Conservation (phyloP, 2,329 filamentous ascomycete species). For the Metarhizium rileyi region DNA sequence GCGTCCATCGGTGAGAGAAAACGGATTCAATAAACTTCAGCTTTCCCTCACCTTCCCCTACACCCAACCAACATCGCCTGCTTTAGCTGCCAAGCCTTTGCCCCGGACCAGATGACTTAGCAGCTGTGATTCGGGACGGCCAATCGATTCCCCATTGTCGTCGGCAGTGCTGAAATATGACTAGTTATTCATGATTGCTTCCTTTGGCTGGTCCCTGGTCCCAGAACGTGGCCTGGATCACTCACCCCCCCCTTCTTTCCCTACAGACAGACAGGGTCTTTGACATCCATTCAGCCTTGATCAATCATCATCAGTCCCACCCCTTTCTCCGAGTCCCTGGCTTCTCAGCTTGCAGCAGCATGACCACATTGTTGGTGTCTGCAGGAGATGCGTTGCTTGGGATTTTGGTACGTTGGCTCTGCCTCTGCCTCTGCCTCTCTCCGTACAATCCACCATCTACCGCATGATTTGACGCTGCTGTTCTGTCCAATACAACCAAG, state of each 20-base stretch:
- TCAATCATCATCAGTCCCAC: neutral
- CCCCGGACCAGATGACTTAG: too few relatives aligned
- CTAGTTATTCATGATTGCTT: too few relatives aligned
- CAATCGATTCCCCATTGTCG: too few relatives aligned
- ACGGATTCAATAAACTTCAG: too few relatives aligned
- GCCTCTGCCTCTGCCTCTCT: neutral
- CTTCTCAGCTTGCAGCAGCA: neutral
- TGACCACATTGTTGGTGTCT: neutral
- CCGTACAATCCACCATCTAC: too few relatives aligned
- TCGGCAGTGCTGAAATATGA: neutral
- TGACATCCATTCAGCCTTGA: neutral
- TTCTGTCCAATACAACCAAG: neutral
- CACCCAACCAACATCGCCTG: too few relatives aligned
- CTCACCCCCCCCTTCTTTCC: neutral
- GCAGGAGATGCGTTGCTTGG: neutral
- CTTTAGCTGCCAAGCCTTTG: neutral
- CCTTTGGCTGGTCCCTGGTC: too few relatives aligned
- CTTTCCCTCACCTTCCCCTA: too few relatives aligned
- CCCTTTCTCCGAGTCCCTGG: neutral
- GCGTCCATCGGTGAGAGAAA: too few relatives aligned
- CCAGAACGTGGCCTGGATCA: too few relatives aligned
- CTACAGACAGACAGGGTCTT: neutral
- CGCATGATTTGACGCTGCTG: neutral
- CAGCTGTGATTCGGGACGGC: too few relatives aligned
- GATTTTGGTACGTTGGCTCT: neutral